A percentile compares a stretch with the other conserved stretches of the same genome.
Conservation (phyloP, 2,329 filamentous ascomycete genomes). For the Pseudovirgaria hyperparasitica region DNA sequence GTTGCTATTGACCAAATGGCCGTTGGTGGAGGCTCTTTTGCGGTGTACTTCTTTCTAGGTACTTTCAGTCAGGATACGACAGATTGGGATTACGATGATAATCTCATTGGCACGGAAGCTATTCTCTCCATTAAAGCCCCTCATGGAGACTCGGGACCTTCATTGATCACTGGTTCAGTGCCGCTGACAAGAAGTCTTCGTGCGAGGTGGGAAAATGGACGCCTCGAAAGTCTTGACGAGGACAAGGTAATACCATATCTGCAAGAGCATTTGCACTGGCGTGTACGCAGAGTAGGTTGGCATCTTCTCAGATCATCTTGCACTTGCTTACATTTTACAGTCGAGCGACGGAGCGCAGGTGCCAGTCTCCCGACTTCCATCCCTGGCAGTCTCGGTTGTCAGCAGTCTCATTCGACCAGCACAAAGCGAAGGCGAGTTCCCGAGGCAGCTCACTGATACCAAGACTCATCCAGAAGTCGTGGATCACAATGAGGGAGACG, state of each 20-base stretch:
- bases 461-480: too few relatives aligned
- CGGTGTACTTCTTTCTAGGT: slow-evolving; percentile 9
- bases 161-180: slow-evolving; percentile 9
- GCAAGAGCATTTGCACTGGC: slow-evolving; percentile 15
- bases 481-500: too few relatives aligned
- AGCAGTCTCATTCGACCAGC: slow-evolving; percentile 26
- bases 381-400: slow-evolving; percentile 27
- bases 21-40: slow-evolving; percentile 5
- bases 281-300: slow-evolving; percentile 12
- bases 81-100: slow-evolving; percentile 4
- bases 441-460: too few relatives aligned
- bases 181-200: slow-evolving; percentile 16
- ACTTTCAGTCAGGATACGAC: slow-evolving; percentile 2
- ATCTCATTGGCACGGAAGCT: neutral
- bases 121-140: neutral
- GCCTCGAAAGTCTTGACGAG: slow-evolving; percentile 10
- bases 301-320: too few relatives aligned
- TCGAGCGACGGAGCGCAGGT: slow-evolving; percentile 25
- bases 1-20: neutral
- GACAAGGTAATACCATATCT: slow-evolving; percentile 15
- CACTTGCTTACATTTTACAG: too few relatives aligned
- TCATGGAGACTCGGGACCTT: neutral
- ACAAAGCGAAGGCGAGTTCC: slow-evolving; percentile 20
- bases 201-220: slow-evolving; percentile 10
- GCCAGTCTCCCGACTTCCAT: slow-evolving; percentile 17